Evolutionary conservation across 345 rosid species (phyloP).

Genomic region (Hypericum androsaemum): DNA sequence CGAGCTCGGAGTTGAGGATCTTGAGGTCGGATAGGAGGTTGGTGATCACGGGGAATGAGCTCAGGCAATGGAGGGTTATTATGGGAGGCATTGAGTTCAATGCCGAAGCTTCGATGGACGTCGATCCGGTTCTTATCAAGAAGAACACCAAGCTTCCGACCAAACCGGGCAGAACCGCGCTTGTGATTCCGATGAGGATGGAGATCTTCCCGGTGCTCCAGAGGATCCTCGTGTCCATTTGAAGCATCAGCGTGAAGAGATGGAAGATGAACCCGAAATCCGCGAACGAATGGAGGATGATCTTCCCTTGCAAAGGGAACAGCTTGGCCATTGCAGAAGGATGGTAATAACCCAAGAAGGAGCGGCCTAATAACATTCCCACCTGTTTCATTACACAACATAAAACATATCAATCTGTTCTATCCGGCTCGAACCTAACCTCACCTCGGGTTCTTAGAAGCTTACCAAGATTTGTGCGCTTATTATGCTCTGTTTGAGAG

Average conservation of each 20-base stretch:
- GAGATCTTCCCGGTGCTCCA: conserved; percentile 8
- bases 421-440: too few relatives aligned
- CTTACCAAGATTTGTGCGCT: conserved; percentile 25
- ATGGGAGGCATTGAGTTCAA: neutral
- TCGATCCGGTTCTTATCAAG: too few relatives aligned
- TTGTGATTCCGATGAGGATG: conserved; percentile 5
- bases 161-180: too few relatives aligned
- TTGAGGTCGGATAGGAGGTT: conserved; percentile 26
- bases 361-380: conserved; percentile 36
- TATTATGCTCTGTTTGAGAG: conserved; percentile 16
- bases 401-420: neutral
- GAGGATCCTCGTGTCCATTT: conserved; percentile 20
- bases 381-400: conserved; percentile 20
- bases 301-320: conserved; percentile 22
- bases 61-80: conserved; percentile 17
- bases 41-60: conserved; percentile 29
- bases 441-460: too few relatives aligned
- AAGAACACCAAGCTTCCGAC: too few relatives aligned
- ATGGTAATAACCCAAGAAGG: conserved; percentile 23
- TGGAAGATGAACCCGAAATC: conserved; percentile 29
- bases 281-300: conserved; percentile 19
- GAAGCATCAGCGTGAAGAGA: conserved; percentile 30
- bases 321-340: conserved; percentile 10
- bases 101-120: too few relatives aligned
- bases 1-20: conserved; percentile 37